Evolutionary conservation across 1,139 yeast genomes (phyloP).

Genomic region (Candida sp.): DNA sequence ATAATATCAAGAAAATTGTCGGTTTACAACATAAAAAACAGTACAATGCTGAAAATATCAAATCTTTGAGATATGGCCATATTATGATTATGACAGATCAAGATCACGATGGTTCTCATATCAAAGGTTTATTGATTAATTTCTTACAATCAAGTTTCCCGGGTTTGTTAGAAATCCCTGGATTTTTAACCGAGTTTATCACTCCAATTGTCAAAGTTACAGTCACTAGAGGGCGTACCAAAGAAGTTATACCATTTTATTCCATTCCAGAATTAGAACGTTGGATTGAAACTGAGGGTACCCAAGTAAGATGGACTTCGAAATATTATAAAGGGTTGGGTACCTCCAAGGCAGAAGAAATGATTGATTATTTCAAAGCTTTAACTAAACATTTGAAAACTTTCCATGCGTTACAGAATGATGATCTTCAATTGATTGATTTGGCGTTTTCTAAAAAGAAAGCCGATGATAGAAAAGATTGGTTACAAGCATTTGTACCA

Average conservation of each 20-base stretch:
- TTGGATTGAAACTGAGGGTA: slow-evolving; percentile 89
- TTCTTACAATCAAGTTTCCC: slow-evolving; percentile 94
- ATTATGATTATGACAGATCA: slow-evolving; percentile 99
- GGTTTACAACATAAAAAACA: slow-evolving; percentile 92
- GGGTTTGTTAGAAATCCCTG: slow-evolving; percentile 86
- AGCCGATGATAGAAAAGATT: slow-evolving; percentile 97
- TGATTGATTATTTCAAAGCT: slow-evolving; percentile 85
- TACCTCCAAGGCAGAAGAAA: slow-evolving; percentile 81
- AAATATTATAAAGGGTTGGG: slow-evolving; percentile 99
- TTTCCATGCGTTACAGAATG: slow-evolving; percentile 79
- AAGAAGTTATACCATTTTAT: slow-evolving; percentile 69
- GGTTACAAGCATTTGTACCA: slow-evolving; percentile 87
- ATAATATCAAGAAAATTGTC: slow-evolving; percentile 91
- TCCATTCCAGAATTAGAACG: slow-evolving; percentile 94
- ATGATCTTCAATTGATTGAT: slow-evolving; percentile 81
- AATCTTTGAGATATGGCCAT: slow-evolving; percentile 87
- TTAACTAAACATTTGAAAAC: slow-evolving; percentile 83
- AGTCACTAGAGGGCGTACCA: slow-evolving; percentile 52
- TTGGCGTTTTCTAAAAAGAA: slow-evolving; percentile 93
- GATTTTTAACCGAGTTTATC: slow-evolving; percentile 88
- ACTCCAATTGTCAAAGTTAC: slow-evolving; percentile 97
- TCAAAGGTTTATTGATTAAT: slow-evolving; percentile 92
- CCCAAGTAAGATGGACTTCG: slow-evolving; percentile 77
- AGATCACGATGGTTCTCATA: slow-evolving; percentile 99
- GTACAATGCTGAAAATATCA: slow-evolving; percentile 60